phyloP scores from a whole-genome alignment of 306 rosid genomes.

The Prunus mongolica region DNA sequence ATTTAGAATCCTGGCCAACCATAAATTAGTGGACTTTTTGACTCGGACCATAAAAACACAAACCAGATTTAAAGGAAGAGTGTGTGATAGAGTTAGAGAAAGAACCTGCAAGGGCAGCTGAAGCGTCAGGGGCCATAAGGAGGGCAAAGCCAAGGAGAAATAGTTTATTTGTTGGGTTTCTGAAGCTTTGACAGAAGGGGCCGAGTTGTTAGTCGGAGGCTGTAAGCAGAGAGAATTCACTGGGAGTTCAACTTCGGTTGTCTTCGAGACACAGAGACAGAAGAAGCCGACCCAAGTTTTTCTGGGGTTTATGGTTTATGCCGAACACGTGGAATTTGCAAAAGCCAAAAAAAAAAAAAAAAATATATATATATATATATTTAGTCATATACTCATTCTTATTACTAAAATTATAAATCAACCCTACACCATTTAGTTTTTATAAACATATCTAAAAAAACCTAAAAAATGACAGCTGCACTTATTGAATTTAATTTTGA shows the following conservation, averaged over 20 bases:
- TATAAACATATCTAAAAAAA: no score
- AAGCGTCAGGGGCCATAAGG: constrained; percentile 75
- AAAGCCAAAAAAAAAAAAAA: neutral
- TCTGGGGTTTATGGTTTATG: constrained; percentile 1
- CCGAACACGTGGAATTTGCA: neutral
- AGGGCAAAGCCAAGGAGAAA: neutral
- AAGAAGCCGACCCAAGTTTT: neutral
- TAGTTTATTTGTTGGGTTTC: neutral
- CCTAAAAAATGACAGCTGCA: no score
- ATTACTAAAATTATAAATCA: no score
- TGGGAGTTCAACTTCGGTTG: neutral
- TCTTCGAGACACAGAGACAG: neutral
- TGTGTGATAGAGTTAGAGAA: neutral
- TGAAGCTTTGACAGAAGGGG: neutral
- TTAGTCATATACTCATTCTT: no score
- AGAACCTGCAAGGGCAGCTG: constrained; percentile 85
- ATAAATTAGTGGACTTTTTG: neutral
- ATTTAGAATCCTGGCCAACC: neutral
- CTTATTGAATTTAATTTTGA: no score
- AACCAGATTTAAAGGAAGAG: neutral
- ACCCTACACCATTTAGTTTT: no score
- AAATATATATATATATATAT: no score
- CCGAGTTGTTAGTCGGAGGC: neutral
- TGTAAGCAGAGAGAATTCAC: neutral
- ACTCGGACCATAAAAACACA: neutral